Evolutionary conservation across 2,329 filamentous ascomycete genomes (phyloP), one percentile per base, ranked within the genome.

Genomic region (Pseudogymnoascus sp.): DNA sequence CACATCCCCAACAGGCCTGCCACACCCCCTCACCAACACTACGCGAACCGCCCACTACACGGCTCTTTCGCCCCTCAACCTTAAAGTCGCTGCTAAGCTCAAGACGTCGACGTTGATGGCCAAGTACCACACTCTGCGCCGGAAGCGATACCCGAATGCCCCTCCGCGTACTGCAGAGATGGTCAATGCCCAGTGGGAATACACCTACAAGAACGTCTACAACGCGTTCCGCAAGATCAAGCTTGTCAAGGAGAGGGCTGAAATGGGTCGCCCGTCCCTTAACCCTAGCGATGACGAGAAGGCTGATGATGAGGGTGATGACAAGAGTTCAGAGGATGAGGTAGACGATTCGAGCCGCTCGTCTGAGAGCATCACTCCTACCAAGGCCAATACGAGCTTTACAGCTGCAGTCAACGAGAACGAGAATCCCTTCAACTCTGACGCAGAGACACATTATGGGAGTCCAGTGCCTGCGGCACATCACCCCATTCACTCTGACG

Each of bases 221-320:
- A 55, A 18, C 9, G n/a, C n/a, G 9, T 55, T 55, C 9, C 29
- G 48, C 31, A 55, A 33, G 29, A 33, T 55, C n/a, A 55, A 55
- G 15, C 48, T 55, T 18, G n/a, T 1, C n/a, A 55, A 21, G 8
- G 48, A 18, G 2, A 55, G 18, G 9, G 10, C 27, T 33, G 29
- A 45, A 10, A 1, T 10, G 1, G 18, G 4, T 31, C 13, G 8
- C 9, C 5, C 4, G 1, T 33, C 27, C n/a, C 15, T 55, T 10
- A 55, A 55, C 29, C 48, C 48, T 15, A 55, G 48, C 13, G 48
- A 55, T 33, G 48, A 55, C 12, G 48, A 55, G 27, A 55, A 55
- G 48, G 48, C 48, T 18, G 48, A 55, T 55, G 48, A 55, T 33
- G 48, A 55, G 21, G n/a, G n/a, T 7, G 29, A 55, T 21, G n/a